Conservation (phyloP, 2,329 filamentous ascomycete species). For the Cucurbitaria berberidis region DNA sequence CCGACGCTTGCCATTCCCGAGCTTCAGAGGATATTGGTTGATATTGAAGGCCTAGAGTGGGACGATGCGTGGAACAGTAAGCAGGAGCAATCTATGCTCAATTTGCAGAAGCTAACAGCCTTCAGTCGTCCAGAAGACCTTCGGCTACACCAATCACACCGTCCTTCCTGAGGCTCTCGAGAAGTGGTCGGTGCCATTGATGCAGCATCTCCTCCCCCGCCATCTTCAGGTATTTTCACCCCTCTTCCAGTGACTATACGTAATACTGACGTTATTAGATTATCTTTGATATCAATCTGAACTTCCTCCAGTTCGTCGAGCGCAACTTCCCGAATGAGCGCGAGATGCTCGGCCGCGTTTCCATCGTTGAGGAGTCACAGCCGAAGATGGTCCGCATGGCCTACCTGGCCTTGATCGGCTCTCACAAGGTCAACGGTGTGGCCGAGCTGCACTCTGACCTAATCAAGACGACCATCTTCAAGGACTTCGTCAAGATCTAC, state of each 20-base stretch:
- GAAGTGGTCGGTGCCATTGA: conserved; percentile 94
- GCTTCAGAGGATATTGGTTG: conserved; percentile 88
- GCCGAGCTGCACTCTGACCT: conserved; percentile 97
- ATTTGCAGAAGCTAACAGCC: conserved; percentile 14
- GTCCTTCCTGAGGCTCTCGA: conserved; percentile 95
- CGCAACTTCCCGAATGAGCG: conserved; percentile 87
- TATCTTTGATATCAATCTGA: conserved; percentile 97
- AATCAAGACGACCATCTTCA: conserved; percentile 99
- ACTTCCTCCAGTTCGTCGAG: conserved; percentile 90
- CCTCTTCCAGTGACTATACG: neutral
- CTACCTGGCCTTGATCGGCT: conserved; percentile 90
- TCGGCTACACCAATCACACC: conserved; percentile 98
- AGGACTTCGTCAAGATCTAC: conserved; percentile 95
- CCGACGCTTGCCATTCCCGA: conserved; percentile 96
- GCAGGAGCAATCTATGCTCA: conserved; percentile 31
- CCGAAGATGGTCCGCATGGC: conserved; percentile 99
- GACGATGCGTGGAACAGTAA: conserved; percentile 83
- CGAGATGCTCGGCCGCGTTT: conserved; percentile 85
- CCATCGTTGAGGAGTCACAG: conserved; percentile 95
- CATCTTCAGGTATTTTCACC: conserved; percentile 70
- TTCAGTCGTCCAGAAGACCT: conserved; percentile 63
- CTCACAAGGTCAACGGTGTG: conserved; percentile 98
- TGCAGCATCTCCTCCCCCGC: conserved; percentile 91
- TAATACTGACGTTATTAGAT: conserved; percentile 57
- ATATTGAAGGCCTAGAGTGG: conserved; percentile 91